Evolutionary conservation across 1,284 basidiomycete species (phyloP), one percentile per base, ranked within the genome.

Genomic region (Pholiota adiposa): DNA sequence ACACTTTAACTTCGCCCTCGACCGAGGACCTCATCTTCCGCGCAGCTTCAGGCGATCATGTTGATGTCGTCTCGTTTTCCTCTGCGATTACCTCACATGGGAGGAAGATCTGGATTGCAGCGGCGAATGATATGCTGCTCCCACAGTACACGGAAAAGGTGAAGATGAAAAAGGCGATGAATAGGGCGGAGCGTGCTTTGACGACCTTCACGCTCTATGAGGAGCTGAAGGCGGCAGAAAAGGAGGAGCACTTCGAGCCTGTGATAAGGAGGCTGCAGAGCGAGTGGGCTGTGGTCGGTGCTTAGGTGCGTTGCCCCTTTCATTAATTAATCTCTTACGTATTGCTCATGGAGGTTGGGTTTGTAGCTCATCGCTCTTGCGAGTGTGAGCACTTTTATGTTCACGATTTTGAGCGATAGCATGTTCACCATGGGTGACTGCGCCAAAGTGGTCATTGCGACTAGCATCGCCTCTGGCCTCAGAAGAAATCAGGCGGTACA

Each of bases 401-500:
- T 90, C 50, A 82, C 87, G 2, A 84, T 90, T 60, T 79, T 82
- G 0, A 73, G 82, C 0, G 82, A 72, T 52, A 73, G 82, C 0
- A 65, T 84, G 0, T 85, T 89, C 70, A 63, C 65, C 0, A 73
- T 88, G 19, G 75, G 79, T 52, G 63, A 70, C 1, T 69, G 81
- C 14, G 79, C 84, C 1, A 72, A 75, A 27, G 73, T 71, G 43
- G 78, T 82, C 0, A 79, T 90, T 23, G 84, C 86, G 0, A 72
- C 83, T 0, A 84, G 83, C 21, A 83, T 87, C 23, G 75, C 84
- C 2, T 83, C 87, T 0, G 88, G 84, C 0, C 76, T 88, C 18
- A n/a, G n/a, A n/a, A n/a, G 89, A 89, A 1, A 79, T 89, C 54
- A 73, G 81, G 4, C 79, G 80, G 58, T 83, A 83, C 51, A 80